Conservation (phyloP, 495 filamentous ascomycete species). For the Extremus antarcticus region DNA sequence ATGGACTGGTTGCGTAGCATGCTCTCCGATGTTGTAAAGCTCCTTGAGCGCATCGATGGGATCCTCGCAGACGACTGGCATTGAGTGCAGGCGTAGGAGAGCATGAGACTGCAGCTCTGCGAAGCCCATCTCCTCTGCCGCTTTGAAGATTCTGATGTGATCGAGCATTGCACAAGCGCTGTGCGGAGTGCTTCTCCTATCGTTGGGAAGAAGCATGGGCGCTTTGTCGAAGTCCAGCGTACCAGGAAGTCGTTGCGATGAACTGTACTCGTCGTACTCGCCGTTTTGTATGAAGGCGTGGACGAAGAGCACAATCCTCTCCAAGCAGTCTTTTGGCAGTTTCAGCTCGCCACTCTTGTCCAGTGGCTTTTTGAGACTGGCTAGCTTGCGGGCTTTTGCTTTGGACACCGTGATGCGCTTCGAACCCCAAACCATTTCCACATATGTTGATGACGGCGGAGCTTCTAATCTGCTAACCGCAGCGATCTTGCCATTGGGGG, state of each 20-base stretch:
- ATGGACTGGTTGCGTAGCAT: conserved; percentile 5
- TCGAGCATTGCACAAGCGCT: background rate
- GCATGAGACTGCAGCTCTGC: conserved; percentile 10
- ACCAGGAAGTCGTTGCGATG: no score
- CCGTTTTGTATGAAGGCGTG: conserved; percentile 12
- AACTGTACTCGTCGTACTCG: background rate
- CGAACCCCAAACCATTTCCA: conserved; percentile 15
- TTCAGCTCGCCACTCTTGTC: conserved; percentile 11
- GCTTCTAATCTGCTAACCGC: conserved; percentile 5
- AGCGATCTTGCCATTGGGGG: background rate
- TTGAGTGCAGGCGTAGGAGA: conserved; percentile 6
- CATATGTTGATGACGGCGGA: conserved; percentile 12
- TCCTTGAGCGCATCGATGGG: conserved; percentile 14
- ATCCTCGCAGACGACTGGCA: conserved; percentile 2
- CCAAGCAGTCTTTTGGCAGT: conserved; percentile 8
- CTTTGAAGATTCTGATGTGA: conserved; percentile 10
- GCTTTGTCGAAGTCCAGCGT: background rate
- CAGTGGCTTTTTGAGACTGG: conserved; percentile 8
- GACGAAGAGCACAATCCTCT: background rate
- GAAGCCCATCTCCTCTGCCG: conserved; percentile 14
- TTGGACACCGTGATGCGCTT: conserved; percentile 15
- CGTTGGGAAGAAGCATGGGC: background rate
- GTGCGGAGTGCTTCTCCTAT: background rate
- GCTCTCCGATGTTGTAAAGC: conserved; percentile 12
- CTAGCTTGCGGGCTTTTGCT: background rate